Evolutionary conservation across 1,139 yeast species (phyloP), one percentile per base, ranked within the genome.

Genomic region (Hemisphaericaspora xylofermentans): DNA sequence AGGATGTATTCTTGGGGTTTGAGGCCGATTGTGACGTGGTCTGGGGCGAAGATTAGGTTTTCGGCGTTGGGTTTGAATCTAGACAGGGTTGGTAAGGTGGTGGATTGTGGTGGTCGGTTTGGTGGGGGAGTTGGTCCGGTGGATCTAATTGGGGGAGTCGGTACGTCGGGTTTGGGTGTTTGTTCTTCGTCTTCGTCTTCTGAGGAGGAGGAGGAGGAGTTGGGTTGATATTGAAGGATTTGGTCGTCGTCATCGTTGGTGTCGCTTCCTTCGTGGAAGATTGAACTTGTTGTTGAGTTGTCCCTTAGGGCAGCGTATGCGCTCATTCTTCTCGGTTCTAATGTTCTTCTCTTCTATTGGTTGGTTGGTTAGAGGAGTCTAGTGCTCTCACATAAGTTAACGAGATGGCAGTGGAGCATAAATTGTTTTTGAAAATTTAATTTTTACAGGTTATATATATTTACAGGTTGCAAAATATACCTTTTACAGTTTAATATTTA

Each of bases 291-390:
- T 3, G 54, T 42, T 7, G 53, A 44, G 34, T 47, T 49, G 12
- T 51, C 59, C 36, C 60, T 57, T 37, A 74, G 53, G 1, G 80
- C 80, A n/a, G 81, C 80, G 57, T 69, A 76, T 5, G 82, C 82
- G 61, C 81, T 76, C 74, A 76, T 63, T 34, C 12, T 28, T 29
- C 19, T n/a, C n/a, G n/a, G n/a, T n/a, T n/a, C n/a, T n/a, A n/a
- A n/a, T n/a, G n/a, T n/a, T n/a, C n/a, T n/a, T n/a, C n/a, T n/a
- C n/a, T n/a, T n/a, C n/a, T n/a, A n/a, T n/a, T n/a, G n/a, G n/a
- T n/a, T n/a, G n/a, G n/a, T n/a, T n/a, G n/a, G n/a, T n/a, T n/a
- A n/a, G n/a, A n/a, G n/a, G n/a, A n/a, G n/a, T n/a, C n/a, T n/a
- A n/a, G n/a, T n/a, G n/a, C n/a, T n/a, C n/a, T n/a, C n/a, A n/a